Evolutionary conservation across 2,329 filamentous ascomycete genomes (phyloP), one percentile per base, ranked within the genome.

Genomic region (Beauveria scarabaeidicola): DNA sequence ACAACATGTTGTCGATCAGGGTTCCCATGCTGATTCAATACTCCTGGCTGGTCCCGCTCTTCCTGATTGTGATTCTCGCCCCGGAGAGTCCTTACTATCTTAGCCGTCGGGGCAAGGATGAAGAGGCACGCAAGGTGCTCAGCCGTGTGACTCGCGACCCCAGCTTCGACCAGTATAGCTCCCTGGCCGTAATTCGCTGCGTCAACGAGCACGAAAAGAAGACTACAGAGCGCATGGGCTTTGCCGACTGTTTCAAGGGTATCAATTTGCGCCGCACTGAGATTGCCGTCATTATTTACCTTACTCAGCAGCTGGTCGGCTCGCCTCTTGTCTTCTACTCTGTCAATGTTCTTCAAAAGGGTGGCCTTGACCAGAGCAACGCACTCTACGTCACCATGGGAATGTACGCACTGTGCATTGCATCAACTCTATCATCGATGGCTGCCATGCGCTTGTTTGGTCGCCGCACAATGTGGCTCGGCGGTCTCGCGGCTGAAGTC

Each of bases 321-420:
- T 78, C 78, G 59, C 75, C 77, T 2, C 79, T 83, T 66, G 79
- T 79, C 27, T 75, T 75, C 55, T 82, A 80, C 65, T 79, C 77
- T 2, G 78, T 78, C 10, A 81, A 82, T 64, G 69, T 75, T 59
- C 78, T 81, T 61, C 70, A 79, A 61, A 77, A 81, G 66, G 79
- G 77, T 3, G 79, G 79, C 7, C 68, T 82, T 25, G 63, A 63
- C 5, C 65, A 71, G 15, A 66, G 64, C 9, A 70, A 72, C 32
- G 70, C 79, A 1, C 80, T 78, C 58, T 70, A 73, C 36, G 77
- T 81, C 59, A 75, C 77, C 3, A 70, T 81, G 63, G 78, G 72
- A 3, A 69, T 73, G 52, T 64, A 64, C 52, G 60, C 43, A 5
- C 71, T 80, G 40, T 77, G 75, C 58, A 75, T 77, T 60, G 63